Base-by-base conservation (phyloP, 345 rosid species). In the Raphanus raphanistrum region DNA sequence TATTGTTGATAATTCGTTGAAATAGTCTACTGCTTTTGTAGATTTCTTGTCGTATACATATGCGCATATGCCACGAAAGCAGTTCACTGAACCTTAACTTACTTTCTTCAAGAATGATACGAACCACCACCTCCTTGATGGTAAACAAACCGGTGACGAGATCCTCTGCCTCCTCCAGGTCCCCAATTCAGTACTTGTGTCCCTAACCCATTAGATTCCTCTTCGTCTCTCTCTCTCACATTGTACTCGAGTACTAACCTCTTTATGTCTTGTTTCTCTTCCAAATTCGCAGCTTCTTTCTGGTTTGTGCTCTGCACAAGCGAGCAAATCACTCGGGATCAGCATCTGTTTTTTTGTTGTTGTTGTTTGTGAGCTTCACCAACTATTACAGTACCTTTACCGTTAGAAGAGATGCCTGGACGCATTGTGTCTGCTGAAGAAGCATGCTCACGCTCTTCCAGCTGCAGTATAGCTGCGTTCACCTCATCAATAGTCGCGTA, bases 191-290 rank as follows among this genome's bases (percentile, higher is more conserved):
- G 66, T 21, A 83, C 78, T 77, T 92, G 98, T 29, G 86, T 74
- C 28, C 98, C 97, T 55, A 89, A 69, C 29, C 94, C 98, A 36
- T 89, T 88, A 63, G 79, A 89, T 82, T 89, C 97, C 82, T 92
- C 99, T 85, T 95, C 99, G 76, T 90, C 98, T 65, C 99, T 85
- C 69, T 95, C 99, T 28, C 31, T 21, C 21, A 21, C 21, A 70
- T 92, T 92, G 80, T 92, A 95, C 85, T 95, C 99, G 64, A 95
- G 83, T 10, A 95, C 97, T 54, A 88, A 87, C 85, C 99, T 91
- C 87, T 95, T 95, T 62, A 95, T 95, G 76, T 95, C 98, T 79
- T 91, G 97, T 84, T 95, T 95, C 86, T 95, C 99, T 86, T 92
- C 99, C 84, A 27, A 2, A 77, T 88, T 70, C 87, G 88, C 31